These are phyloP conservation scores for Globisporangium alternatum DNA, from an alignment of 352 stramenopile genomes.

Conservation along the genomic window DNA sequence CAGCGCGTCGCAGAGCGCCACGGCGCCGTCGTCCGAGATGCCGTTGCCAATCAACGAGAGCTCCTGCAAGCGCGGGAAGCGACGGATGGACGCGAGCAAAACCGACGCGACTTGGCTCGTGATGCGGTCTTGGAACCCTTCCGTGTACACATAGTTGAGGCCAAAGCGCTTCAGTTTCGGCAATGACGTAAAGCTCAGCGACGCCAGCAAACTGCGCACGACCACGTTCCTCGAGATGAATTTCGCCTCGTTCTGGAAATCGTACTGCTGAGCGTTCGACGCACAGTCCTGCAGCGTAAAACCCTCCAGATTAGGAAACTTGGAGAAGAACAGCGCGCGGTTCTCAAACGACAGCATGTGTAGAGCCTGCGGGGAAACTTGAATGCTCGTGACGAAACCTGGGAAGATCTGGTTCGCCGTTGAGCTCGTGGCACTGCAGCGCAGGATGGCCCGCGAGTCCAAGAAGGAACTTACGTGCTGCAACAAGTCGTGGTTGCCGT, in stretches of 20 bases:
- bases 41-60: slow-evolving; percentile 50
- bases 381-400: slow-evolving; percentile 32
- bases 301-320: slow-evolving; percentile 37
- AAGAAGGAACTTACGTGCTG: slow-evolving; percentile 46
- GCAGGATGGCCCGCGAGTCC: slow-evolving; percentile 27
- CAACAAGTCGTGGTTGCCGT: slow-evolving; percentile 43
- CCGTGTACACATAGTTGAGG: slow-evolving; percentile 46
- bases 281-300: slow-evolving; percentile 32
- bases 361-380: slow-evolving; percentile 25
- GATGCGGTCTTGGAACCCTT: slow-evolving; percentile 48
- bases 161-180: slow-evolving; percentile 28
- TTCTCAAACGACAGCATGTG: slow-evolving; percentile 18
- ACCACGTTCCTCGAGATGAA: slow-evolving; percentile 40
- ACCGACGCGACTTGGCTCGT: slow-evolving; percentile 35
- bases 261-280: slow-evolving; percentile 35
- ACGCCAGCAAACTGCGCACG: slow-evolving; percentile 30
- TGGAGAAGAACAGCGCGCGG: slow-evolving; percentile 29
- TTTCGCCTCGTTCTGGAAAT: slow-evolving; percentile 38
- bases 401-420: slow-evolving; percentile 30
- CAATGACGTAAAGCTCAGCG: slow-evolving; percentile 23
- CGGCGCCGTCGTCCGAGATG: slow-evolving; percentile 46
- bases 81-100: slow-evolving; percentile 24
- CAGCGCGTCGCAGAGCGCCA: slow-evolving; percentile 36
- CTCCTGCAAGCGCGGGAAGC: slow-evolving; percentile 31
- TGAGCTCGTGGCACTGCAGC: slow-evolving; percentile 34